Evolutionary conservation across 2,329 filamentous ascomycete genomes (phyloP), one percentile per base, ranked within the genome.

Genomic region (Claviceps maximensis): DNA sequence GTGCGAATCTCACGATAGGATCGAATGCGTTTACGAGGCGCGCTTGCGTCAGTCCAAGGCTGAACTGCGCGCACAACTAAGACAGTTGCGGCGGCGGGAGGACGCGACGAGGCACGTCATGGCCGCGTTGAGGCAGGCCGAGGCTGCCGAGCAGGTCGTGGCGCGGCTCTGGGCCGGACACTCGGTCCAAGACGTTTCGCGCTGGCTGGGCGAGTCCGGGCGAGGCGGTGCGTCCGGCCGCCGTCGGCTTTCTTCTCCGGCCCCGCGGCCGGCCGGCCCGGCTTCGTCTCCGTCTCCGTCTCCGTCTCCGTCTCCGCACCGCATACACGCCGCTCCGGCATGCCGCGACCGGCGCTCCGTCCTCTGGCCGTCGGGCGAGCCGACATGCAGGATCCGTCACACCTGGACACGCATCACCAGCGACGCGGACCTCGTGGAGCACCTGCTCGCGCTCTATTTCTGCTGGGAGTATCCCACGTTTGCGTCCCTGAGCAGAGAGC

Each of bases 381-480:
- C 31, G 59, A 58, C 15, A 62, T n/a, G 64, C 48, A 59, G 58
- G 47, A 44, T 7, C 4, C 13, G n/a, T 8, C 25, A 5, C 36
- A 71, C 70, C 0, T 86, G 83, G 83, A 85, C 83, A 1, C 71
- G 60, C 31, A 73, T 86, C n/a, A 84, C 81, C 2, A 61, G 64
- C 2, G 81, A 86, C 57, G 59, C 69, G 7, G 66, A 63, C 9
- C 73, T 86, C 27, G 78, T 86, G 1, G 73, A 81, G 56, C 80
- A 83, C 59, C 69, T 86, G 12, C 67, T 86, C 49, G 73, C 76
- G 0, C 69, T 86, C 29, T 87, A 86, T 66, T 86, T 87, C 58
- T 84, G 82, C 68, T 88, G 84, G 78, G 79, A 84, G 57, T 86
- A 89, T 63, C 82, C 84, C 3, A 87, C 83, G 17, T 87, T 87